phyloP scores from a whole-genome alignment of 345 rosid genomes.

The Ricinus communis region DNA sequence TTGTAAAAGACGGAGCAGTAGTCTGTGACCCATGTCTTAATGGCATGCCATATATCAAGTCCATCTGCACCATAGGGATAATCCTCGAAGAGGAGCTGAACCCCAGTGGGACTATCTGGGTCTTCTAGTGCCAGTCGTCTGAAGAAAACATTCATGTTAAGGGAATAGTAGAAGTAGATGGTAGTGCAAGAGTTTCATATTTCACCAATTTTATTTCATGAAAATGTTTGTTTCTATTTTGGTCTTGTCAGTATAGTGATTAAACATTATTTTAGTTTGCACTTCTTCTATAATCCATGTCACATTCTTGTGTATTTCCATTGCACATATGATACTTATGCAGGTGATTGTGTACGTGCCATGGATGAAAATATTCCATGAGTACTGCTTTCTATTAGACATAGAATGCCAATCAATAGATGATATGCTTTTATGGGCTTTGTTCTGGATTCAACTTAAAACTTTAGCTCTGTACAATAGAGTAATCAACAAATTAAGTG shows the following conservation, averaged over 20 bases:
- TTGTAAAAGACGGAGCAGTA: conserved; percentile 53
- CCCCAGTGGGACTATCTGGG: conserved; percentile 38
- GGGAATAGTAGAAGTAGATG: background rate
- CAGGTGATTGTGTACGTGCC: background rate
- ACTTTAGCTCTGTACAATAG: background rate
- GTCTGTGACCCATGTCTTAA: conserved; percentile 50
- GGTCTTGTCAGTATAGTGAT: background rate
- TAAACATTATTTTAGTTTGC: background rate
- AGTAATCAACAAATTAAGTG: background rate
- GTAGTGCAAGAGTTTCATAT: background rate
- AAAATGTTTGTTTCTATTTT: background rate
- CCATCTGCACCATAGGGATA: conserved; percentile 67
- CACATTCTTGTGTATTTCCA: background rate
- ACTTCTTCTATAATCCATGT: background rate
- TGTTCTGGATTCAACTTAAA: background rate
- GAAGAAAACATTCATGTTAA: conserved; percentile 18
- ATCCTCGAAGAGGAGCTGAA: conserved; percentile 47
- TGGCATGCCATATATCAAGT: conserved; percentile 57
- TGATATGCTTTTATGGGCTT: background rate
- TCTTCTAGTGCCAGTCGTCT: conserved; percentile 54
- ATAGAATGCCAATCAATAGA: background rate
- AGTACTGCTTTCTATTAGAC: background rate
- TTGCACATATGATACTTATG: background rate
- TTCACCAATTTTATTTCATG: background rate
- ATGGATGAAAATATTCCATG: background rate